Conservation (phyloP, 1,139 yeast genomes). For the Yamadazyma membranifaciens region DNA sequence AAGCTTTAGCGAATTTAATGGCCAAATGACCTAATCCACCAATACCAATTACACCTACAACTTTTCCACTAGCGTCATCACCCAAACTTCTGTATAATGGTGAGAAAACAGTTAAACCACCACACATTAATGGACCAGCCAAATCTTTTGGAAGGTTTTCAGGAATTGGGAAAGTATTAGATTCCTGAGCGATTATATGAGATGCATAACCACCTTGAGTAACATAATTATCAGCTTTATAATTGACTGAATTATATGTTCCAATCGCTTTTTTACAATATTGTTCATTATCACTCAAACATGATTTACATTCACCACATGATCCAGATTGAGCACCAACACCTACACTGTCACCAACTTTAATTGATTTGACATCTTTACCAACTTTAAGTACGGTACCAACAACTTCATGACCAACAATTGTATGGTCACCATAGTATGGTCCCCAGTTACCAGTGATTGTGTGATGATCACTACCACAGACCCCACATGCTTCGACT, state of each 20-base stretch:
- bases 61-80: slow-evolving; percentile 23
- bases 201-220: slow-evolving; percentile 65
- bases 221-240: slow-evolving; percentile 32
- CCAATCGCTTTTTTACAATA: slow-evolving; percentile 44
- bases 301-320: slow-evolving; percentile 49
- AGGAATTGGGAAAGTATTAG: slow-evolving; percentile 57
- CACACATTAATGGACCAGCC: slow-evolving; percentile 69
- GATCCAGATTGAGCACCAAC: slow-evolving; percentile 55
- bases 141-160: slow-evolving; percentile 42
- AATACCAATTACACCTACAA: slow-evolving; percentile 49
- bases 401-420: slow-evolving; percentile 52
- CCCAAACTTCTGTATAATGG: slow-evolving; percentile 45
- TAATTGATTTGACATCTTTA: slow-evolving; percentile 41
- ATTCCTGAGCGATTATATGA: slow-evolving; percentile 52
- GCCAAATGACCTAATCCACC: slow-evolving; percentile 49
- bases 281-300: slow-evolving; percentile 46
- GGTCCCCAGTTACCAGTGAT: slow-evolving; percentile 44
- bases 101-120: slow-evolving; percentile 61
- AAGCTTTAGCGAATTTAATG: slow-evolving; percentile 38
- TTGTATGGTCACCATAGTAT: slow-evolving; percentile 35
- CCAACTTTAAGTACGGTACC: slow-evolving; percentile 53
- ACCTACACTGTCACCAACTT: slow-evolving; percentile 62
- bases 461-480: slow-evolving; percentile 59
- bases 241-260: slow-evolving; percentile 47
- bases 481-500: slow-evolving; percentile 54